Percentiles rank a stretch among this genome's conserved stretches.
These are phyloP conservation scores for Hypomontagnella submonticulosa DNA, from an alignment of 495 filamentous ascomycete species.

Conservation along the genomic window DNA sequence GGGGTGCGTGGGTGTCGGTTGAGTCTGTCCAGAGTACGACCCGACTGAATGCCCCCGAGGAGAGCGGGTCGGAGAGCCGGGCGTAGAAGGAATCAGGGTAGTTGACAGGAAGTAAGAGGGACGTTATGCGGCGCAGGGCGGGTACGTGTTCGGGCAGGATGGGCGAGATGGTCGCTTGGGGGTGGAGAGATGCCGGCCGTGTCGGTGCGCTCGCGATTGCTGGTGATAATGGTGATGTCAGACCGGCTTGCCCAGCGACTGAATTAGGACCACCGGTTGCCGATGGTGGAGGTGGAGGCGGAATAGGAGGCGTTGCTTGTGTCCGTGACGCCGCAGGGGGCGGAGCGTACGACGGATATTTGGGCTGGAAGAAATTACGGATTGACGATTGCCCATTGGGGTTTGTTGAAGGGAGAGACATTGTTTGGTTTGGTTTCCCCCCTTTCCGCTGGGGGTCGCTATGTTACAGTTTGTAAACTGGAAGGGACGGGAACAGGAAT, in stretches of 20 bases:
- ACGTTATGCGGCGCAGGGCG: constrained; percentile 81
- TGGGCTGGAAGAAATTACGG: constrained; percentile 61
- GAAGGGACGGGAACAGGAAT: constrained; percentile 9
- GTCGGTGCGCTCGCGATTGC: constrained; percentile 54
- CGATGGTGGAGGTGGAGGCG: constrained; percentile 41
- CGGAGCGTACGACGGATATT: constrained; percentile 54
- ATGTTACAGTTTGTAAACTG: constrained; percentile 24
- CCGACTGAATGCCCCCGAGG: constrained; percentile 76
- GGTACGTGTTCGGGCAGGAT: constrained; percentile 72
- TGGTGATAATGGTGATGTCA: constrained; percentile 37
- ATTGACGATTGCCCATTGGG: constrained; percentile 59
- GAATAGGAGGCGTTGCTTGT: constrained; percentile 19
- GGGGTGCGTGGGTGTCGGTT: constrained; percentile 33
- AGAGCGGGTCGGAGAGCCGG: constrained; percentile 73
- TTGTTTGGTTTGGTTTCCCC: constrained; percentile 32
- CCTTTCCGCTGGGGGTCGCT: neutral
- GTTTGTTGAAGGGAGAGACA: constrained; percentile 48
- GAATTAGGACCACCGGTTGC: constrained; percentile 35
- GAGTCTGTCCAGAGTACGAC: constrained; percentile 69
- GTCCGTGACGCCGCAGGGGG: constrained; percentile 43
- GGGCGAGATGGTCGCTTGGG: constrained; percentile 66
- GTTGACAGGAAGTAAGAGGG: constrained; percentile 83
- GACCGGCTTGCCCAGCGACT: constrained; percentile 16
- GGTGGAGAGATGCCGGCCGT: constrained; percentile 49
- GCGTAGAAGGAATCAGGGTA: constrained; percentile 91